phyloP scores from a whole-genome alignment of 345 rosid species.

The Rubroshorea leprosula region DNA sequence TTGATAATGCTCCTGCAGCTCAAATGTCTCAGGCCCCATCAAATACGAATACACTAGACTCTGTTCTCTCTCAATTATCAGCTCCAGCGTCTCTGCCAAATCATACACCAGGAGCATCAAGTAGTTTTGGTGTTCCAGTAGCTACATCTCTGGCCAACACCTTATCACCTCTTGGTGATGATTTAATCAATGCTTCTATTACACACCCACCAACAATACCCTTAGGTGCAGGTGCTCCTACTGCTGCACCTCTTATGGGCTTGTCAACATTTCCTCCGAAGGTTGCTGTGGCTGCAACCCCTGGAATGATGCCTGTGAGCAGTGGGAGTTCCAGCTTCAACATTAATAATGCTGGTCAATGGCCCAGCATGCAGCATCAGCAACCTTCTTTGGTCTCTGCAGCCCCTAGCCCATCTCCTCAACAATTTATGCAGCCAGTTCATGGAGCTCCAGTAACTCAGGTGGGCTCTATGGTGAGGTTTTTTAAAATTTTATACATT shows the following conservation, averaged over 20 bases:
- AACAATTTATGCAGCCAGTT: slow-evolving; percentile 36
- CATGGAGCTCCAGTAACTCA: slow-evolving; percentile 52
- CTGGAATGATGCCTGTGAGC: slow-evolving; percentile 25
- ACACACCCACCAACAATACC: slow-evolving; percentile 23
- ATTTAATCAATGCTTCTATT: slow-evolving; percentile 20
- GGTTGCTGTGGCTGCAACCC: slow-evolving; percentile 27
- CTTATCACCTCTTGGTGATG: slow-evolving; percentile 24
- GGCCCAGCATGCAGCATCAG: slow-evolving; percentile 42
- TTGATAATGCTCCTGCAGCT: slow-evolving; percentile 44
- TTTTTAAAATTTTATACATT: slow-evolving; percentile 10
- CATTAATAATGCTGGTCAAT: slow-evolving; percentile 25
- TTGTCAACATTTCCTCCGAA: slow-evolving; percentile 28
- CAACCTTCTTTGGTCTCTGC: slow-evolving; percentile 43
- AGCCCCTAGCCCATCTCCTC: slow-evolving; percentile 39
- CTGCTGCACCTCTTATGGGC: slow-evolving; percentile 23
- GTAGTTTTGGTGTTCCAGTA: slow-evolving; percentile 24
- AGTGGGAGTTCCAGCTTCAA: slow-evolving; percentile 24
- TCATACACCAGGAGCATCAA: slow-evolving; percentile 32
- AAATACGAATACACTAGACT: slow-evolving; percentile 55
- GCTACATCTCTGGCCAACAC: slow-evolving; percentile 27
- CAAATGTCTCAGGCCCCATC: slow-evolving; percentile 51
- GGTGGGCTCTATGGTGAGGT: slow-evolving; percentile 35
- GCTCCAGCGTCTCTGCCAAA: slow-evolving; percentile 44
- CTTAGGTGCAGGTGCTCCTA: slow-evolving; percentile 23
- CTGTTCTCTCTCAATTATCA: slow-evolving; percentile 71